Percentiles rank a stretch among this genome's conserved stretches.
These are phyloP conservation scores for Coccomyxa sp. DNA, from an alignment of 139 green algal genomes.

Conservation along the genomic window DNA sequence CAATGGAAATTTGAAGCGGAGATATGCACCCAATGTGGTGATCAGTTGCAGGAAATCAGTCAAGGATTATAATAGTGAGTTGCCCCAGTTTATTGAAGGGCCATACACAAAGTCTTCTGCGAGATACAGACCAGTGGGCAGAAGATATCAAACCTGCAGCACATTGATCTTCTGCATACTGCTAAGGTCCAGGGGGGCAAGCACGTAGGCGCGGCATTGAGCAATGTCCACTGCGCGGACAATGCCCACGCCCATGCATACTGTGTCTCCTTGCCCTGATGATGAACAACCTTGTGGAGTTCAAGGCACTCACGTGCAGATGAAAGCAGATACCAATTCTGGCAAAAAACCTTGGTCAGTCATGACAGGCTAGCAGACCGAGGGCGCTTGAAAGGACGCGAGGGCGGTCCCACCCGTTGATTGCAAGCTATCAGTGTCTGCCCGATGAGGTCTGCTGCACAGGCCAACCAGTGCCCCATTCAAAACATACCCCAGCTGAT, in stretches of 20 bases:
- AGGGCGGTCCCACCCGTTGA: too few relatives aligned
- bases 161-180: constrained; percentile 36
- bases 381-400: too few relatives aligned
- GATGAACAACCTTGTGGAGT: too few relatives aligned
- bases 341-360: too few relatives aligned
- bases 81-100: not conserved
- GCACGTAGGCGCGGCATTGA: constrained; percentile 38
- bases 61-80: too few relatives aligned
- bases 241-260: constrained; percentile 71
- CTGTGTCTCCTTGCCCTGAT: not conserved
- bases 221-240: constrained; percentile 55
- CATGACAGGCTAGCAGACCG: too few relatives aligned
- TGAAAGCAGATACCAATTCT: too few relatives aligned
- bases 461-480: constrained; percentile 73
- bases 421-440: not conserved
- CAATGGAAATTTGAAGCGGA: too few relatives aligned
- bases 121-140: too few relatives aligned
- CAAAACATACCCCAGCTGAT: constrained; percentile 40
- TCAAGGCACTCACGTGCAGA: too few relatives aligned
- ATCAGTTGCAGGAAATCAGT: too few relatives aligned
- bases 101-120: not conserved
- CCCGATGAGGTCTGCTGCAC: constrained; percentile 6
- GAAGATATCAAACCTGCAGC: constrained; percentile 9
- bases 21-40: too few relatives aligned
- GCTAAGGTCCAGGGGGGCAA: constrained; percentile 44